These are phyloP conservation scores for Pythium plurisporium DNA, from an alignment of 352 stramenopile species.

Conservation along the genomic window DNA sequence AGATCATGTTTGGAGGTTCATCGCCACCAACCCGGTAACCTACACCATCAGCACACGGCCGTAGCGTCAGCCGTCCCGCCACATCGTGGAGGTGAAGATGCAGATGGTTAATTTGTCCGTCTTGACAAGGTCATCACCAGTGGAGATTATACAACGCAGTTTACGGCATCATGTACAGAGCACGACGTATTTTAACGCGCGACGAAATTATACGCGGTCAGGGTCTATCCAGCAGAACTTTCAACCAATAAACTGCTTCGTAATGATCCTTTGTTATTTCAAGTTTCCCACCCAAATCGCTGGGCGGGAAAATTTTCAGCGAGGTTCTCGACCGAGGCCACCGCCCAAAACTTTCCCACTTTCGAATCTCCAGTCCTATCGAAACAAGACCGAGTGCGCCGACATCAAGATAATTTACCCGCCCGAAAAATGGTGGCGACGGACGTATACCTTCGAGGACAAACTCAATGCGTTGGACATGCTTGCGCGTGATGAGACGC, in stretches of 20 bases:
- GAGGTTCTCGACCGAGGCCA: too few species aligned
- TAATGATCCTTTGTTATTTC: not conserved
- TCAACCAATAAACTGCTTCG: not conserved
- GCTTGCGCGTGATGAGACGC: not conserved
- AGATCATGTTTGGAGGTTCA: too few species aligned
- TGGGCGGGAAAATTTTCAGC: not conserved
- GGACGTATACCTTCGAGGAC: not conserved
- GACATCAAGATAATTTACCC: not conserved
- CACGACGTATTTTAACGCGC: constrained; percentile 3
- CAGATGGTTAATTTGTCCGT: too few species aligned
- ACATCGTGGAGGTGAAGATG: too few species aligned
- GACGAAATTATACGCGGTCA: not conserved
- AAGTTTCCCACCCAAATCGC: not conserved
- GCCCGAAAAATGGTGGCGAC: not conserved
- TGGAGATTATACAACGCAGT: not conserved
- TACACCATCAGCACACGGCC: too few species aligned
- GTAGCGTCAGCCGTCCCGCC: too few species aligned
- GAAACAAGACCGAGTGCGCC: not conserved
- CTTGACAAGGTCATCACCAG: too few species aligned
- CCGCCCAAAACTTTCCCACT: not conserved
- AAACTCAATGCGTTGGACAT: not conserved
- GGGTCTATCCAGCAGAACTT: not conserved
- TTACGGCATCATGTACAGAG: not conserved
- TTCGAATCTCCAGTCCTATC: too few species aligned
- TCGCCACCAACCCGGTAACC: too few species aligned